These are phyloP conservation scores for Alternaria sp. DNA, from an alignment of 2,329 filamentous ascomycete genomes.

Conservation along the genomic window DNA sequence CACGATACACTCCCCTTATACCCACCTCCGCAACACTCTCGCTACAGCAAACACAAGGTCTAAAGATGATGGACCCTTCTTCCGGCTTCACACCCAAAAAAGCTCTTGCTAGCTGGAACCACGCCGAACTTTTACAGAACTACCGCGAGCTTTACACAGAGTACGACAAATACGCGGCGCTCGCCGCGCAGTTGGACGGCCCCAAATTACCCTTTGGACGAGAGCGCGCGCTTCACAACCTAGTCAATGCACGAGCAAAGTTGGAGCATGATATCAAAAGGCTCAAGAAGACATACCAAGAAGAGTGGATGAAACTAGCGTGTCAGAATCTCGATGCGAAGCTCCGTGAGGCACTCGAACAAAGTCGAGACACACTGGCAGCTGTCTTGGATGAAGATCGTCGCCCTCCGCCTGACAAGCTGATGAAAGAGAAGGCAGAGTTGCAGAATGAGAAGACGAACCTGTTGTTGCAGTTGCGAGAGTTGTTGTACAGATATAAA, in stretches of 20 bases:
- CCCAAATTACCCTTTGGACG: not conserved
- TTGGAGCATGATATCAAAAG: not conserved
- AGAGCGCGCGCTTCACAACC: not conserved
- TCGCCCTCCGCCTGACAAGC: not conserved
- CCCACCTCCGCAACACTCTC: accelerated
- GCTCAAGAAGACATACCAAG: not conserved
- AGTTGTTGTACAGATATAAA: not conserved
- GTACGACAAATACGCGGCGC: not conserved
- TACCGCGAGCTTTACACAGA: not conserved
- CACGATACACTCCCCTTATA: not conserved
- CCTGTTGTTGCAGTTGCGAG: not conserved
- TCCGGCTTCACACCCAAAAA: not conserved
- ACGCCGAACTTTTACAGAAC: not conserved
- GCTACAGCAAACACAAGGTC: not conserved
- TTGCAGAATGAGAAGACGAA: not conserved
- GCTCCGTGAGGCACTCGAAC: not conserved
- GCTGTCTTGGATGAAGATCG: not conserved
- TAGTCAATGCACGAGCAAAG: not conserved
- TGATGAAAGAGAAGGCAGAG: not conserved
- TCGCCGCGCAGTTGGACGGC: not conserved
- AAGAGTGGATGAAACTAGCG: not conserved
- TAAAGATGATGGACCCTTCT: not conserved
- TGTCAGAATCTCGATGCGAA: not conserved
- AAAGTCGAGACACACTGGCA: not conserved
- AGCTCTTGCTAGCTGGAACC: not conserved